phyloP scores from a whole-genome alignment of 2,329 filamentous ascomycete species.

The Chrysoporthe puriensis region DNA sequence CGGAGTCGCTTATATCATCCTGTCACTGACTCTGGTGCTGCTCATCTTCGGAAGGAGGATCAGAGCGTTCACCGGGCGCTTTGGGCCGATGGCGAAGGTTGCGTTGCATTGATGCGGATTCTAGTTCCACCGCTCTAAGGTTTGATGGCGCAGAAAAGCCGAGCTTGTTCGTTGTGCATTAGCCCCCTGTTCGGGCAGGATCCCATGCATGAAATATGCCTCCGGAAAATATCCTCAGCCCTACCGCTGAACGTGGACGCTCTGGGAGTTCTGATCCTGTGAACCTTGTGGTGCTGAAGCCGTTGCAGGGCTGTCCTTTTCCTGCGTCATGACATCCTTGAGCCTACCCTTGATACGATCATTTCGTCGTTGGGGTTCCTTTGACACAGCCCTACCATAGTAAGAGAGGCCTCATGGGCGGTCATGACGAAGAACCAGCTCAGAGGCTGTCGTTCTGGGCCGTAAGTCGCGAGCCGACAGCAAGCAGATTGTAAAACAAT shows the following conservation, averaged over 20 bases:
- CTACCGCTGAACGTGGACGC: not conserved
- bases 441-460: not conserved
- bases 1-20: conserved; percentile 14
- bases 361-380: no score
- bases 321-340: not conserved
- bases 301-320: not conserved
- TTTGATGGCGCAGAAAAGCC: not conserved
- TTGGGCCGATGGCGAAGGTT: conserved; percentile 15
- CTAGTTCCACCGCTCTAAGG: not conserved
- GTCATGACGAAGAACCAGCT: not conserved
- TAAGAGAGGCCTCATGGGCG: not conserved
- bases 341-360: no score
- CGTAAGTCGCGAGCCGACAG: not conserved
- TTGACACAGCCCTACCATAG: no score
- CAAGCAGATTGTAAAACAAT: not conserved
- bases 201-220: not conserved
- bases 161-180: not conserved
- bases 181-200: not conserved
- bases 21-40: conserved; percentile 14
- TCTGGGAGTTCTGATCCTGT: not conserved
- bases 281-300: not conserved
- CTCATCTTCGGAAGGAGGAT: conserved; percentile 4
- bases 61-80: conserved; percentile 7
- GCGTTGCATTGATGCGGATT: not conserved
- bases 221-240: not conserved